Evolutionary conservation across 192 early-diverging fungal species (phyloP).

Genomic region (Mortierella alpina): DNA sequence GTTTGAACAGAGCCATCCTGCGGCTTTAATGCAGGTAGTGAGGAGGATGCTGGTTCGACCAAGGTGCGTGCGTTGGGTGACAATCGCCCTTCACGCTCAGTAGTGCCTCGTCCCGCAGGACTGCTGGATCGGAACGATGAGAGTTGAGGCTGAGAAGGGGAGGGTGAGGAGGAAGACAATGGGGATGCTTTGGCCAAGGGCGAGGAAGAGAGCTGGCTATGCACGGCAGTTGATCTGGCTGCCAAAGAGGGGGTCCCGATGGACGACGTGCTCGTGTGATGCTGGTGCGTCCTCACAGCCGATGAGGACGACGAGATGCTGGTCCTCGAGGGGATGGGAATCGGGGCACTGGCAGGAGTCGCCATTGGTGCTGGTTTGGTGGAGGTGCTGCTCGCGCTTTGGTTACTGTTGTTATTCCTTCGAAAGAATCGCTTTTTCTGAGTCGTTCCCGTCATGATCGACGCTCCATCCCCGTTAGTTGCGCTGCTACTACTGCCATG

Average conservation of each 20-base stretch:
- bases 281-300: no score
- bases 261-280: not conserved
- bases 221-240: not conserved
- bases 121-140: slow-evolving; percentile 5
- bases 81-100: no score
- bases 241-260: not conserved
- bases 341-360: slow-evolving; percentile 2
- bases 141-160: slow-evolving; percentile 18
- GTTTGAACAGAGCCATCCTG: no score
- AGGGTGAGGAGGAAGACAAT: slow-evolving; percentile 13
- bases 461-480: not conserved
- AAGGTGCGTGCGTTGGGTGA: not conserved
- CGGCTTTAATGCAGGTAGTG: no score
- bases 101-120: not conserved
- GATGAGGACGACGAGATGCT: not conserved
- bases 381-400: not conserved
- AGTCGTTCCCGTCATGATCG: not conserved
- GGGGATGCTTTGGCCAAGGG: not conserved
- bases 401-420: slow-evolving; percentile 6
- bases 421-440: slow-evolving; percentile 12
- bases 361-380: not conserved
- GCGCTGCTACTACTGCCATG: not conserved
- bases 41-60: not conserved
- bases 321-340: slow-evolving; percentile 7
- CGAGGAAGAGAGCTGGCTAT: slow-evolving; percentile 24